Base-by-base conservation (phyloP, 2,329 filamentous ascomycete species). In the Teratosphaeria destructans region DNA sequence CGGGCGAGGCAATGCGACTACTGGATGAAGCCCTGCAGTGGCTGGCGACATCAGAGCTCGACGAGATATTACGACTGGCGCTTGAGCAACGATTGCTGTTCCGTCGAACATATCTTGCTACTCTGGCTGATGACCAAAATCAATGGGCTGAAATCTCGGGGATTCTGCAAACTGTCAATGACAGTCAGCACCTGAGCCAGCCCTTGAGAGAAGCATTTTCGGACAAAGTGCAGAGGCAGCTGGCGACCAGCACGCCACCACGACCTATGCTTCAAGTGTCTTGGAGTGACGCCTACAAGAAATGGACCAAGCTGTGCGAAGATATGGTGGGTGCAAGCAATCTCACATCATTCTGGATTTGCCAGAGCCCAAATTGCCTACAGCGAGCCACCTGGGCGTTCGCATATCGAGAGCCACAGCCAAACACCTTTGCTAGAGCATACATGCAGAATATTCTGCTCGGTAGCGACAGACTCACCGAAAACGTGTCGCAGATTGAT, bases 211-310 rank as follows among this genome's bases (percentile, higher is more conserved):
- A 86, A n/a, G 85, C 92, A 0, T 97, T 96, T 72, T 96, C 90
- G 67, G 84, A 85, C 27, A 95, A 96, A 70, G 81, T 97, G 43
- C 94, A 99, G 71, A 83, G 92, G n/a, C 88, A 88, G 63, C 79
- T 99, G 35, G 92, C 94, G 0, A 96, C 91, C 66, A 96, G 91
- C 0, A 92, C 96, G 67, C 94, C 94, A 3, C 94, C 94, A 7
- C 83, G 93, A 8, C 92, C 93, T 0, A 93, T 96, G 66, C 89
- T 96, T 11, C 81, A 90, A 57, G 78, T 92, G 2, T 83, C 82
- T 29, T 87, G 89, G 65, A 82, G 86, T 14, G 85, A 90, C 67
- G 88, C 91, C 0, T 82, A 87, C 63, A 76, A 76, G 23, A 86
- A 89, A 65, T 79, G 96, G 63, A 81, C 81, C 59, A 83, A 85